Conservation (phyloP, 768 basidiomycete genomes). For the Suillus lakei region DNA sequence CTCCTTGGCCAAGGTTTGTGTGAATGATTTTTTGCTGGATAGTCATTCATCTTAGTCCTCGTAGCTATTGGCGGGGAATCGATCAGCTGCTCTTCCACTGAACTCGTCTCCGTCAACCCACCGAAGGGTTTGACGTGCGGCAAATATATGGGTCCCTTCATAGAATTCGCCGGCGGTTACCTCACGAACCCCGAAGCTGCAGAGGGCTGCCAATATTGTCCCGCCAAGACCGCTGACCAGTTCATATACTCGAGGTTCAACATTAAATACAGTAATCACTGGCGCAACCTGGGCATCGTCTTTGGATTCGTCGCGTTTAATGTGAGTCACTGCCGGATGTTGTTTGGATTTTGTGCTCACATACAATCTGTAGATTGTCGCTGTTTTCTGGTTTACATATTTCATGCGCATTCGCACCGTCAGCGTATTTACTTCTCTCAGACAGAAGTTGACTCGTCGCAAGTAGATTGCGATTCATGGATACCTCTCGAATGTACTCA, state of each 20-base stretch:
- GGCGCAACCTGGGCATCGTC: slow-evolving; percentile 53
- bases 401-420: background rate
- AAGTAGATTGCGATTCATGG: background rate
- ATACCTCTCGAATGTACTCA: background rate
- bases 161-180: slow-evolving; percentile 49
- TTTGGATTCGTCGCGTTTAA: slow-evolving; percentile 48
- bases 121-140: slow-evolving; percentile 52
- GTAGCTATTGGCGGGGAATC: slow-evolving; percentile 54
- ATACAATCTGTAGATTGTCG: background rate
- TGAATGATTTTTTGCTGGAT: background rate
- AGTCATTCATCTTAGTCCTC: slow-evolving; percentile 4
- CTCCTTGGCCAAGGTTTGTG: slow-evolving; percentile 51
- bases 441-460: background rate
- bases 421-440: background rate
- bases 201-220: slow-evolving; percentile 55
- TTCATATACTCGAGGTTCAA: slow-evolving; percentile 54
- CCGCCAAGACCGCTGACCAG: slow-evolving; percentile 56
- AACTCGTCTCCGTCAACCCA: slow-evolving; percentile 58
- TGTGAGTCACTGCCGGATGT: slow-evolving; percentile 34
- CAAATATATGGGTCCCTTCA: slow-evolving; percentile 48
- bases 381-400: background rate
- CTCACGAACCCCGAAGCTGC: slow-evolving; percentile 44
- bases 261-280: slow-evolving; percentile 56
- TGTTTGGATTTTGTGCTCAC: background rate
- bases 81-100: slow-evolving; percentile 61